Evolutionary conservation across 139 green algal genomes (phyloP).

Genomic region (Chlamydomonas sp.): DNA sequence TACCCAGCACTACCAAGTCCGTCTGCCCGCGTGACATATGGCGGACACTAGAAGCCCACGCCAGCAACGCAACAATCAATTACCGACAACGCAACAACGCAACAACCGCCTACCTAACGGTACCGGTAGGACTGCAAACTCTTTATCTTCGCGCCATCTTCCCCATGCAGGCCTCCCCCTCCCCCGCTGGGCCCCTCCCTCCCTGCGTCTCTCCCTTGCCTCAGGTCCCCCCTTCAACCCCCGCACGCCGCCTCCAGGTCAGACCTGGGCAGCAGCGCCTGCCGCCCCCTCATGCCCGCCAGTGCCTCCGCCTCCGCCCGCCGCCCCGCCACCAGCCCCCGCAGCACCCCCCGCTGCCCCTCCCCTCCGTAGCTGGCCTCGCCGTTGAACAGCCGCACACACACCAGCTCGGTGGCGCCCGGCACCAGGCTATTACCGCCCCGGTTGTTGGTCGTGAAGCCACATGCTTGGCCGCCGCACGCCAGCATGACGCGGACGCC

Average conservation of each 20-base stretch:
- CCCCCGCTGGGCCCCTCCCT: no score
- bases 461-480: not conserved
- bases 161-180: no score
- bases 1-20: no score
- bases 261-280: slow-evolving; percentile 19
- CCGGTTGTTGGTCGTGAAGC: not conserved
- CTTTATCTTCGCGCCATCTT: no score
- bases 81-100: no score
- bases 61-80: no score
- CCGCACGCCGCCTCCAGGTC: slow-evolving; percentile 54
- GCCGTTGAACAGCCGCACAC: slow-evolving; percentile 54
- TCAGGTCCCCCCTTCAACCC: not conserved
- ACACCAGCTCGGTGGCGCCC: slow-evolving; percentile 17
- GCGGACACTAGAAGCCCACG: no score
- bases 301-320: slow-evolving; percentile 47
- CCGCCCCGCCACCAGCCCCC: slow-evolving; percentile 30
- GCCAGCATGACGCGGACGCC: not conserved
- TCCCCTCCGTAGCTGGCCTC: slow-evolving; percentile 39
- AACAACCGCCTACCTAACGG: no score
- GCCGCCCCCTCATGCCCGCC: slow-evolving; percentile 46
- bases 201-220: no score
- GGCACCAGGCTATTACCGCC: not conserved
- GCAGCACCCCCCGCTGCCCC: slow-evolving; percentile 7
- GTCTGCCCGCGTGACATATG: no score
- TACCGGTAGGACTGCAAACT: no score